Percentiles rank a stretch among this genome's conserved stretches.
These are phyloP conservation scores for Oldenlandia corymbosa DNA, from an alignment of 257 asterid genomes.

Conservation along the genomic window DNA sequence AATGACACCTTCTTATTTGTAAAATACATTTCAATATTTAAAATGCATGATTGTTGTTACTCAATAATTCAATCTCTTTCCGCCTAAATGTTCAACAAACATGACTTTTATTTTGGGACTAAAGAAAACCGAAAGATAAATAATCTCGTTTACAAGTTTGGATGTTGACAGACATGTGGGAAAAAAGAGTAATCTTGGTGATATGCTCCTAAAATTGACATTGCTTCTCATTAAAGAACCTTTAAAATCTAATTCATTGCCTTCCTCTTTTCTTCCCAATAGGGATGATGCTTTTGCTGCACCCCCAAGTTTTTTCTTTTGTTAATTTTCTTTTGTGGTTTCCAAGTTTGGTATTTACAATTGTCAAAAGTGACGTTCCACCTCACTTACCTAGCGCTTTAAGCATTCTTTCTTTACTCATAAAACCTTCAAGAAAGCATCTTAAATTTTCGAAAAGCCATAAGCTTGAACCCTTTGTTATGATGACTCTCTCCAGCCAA, in stretches of 20 bases:
- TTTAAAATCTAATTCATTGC: slow-evolving; percentile 12
- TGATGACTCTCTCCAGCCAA: neutral
- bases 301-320: neutral
- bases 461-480: neutral
- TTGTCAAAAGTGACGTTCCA: slow-evolving; percentile 17
- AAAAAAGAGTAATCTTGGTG: slow-evolving; percentile 1
- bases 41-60: no score
- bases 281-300: neutral
- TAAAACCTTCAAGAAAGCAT: neutral
- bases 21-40: neutral
- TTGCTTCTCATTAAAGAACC: slow-evolving; percentile 19
- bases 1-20: no score
- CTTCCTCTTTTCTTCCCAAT: neutral
- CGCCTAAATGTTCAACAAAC: no score
- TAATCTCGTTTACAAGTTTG: no score
- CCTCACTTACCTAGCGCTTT: slow-evolving; percentile 1
- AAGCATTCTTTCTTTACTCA: neutral
- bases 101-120: no score
- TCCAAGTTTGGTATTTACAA: neutral
- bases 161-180: neutral
- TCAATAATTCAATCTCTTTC: no score
- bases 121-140: no score
- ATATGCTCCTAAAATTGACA: neutral
- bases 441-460: neutral
- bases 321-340: neutral